Percentiles rank a stretch among this genome's conserved stretches.
These are phyloP conservation scores for Moelleriella libera DNA, from an alignment of 2,329 filamentous ascomycete species.

Conservation along the genomic window DNA sequence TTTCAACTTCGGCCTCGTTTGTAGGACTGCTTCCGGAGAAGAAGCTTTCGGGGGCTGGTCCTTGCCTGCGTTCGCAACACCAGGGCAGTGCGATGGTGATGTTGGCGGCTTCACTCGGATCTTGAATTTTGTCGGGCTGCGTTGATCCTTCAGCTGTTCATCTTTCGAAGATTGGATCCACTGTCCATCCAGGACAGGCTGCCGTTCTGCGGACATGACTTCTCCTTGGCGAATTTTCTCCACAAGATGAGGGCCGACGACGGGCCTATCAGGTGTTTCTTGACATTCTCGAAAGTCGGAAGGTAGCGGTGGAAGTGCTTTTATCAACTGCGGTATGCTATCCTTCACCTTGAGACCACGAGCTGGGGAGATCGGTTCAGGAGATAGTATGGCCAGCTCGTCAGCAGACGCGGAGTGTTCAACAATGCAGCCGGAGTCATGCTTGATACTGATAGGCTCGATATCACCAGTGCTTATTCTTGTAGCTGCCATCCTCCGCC, in stretches of 20 bases:
- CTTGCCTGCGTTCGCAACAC: not conserved
- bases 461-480: slow-evolving; percentile 4
- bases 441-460: slow-evolving; percentile 4
- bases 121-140: slow-evolving; percentile 13
- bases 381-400: slow-evolving; percentile 23
- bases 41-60: not conserved
- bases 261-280: not conserved
- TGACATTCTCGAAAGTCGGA: slow-evolving; percentile 8
- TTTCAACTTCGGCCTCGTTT: slow-evolving; percentile 15
- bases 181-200: no score
- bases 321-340: slow-evolving; percentile 37
- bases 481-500: slow-evolving; percentile 12
- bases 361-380: slow-evolving; percentile 33
- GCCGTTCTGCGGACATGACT: not conserved
- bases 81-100: slow-evolving; percentile 3
- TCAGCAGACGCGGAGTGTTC: slow-evolving; percentile 3
- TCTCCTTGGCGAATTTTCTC: no score
- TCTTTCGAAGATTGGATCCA: not conserved
- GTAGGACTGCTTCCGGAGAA: not conserved
- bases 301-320: slow-evolving; percentile 33
- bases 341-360: slow-evolving; percentile 30
- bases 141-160: not conserved
- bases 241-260: not conserved
- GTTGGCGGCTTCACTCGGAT: slow-evolving; percentile 12
- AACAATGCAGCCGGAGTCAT: slow-evolving; percentile 1